Conservation (phyloP, 2,329 filamentous ascomycete genomes). For the Didymella arachidicola region DNA sequence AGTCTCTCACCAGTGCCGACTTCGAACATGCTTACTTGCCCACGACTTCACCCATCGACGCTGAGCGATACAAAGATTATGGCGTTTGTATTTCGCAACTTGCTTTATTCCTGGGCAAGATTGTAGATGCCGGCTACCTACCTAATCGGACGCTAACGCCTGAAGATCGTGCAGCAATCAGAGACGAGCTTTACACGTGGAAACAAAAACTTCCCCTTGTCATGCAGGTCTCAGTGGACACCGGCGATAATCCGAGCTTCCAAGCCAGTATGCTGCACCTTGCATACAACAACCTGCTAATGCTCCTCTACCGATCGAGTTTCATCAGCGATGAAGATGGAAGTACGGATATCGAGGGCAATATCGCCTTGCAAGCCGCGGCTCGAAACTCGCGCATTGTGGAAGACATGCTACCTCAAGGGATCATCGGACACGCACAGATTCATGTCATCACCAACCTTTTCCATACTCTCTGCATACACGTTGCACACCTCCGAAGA, state of each 20-base stretch:
- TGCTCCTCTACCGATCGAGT: constrained; percentile 55
- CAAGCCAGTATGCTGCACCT: constrained; percentile 53
- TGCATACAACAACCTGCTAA: constrained; percentile 58
- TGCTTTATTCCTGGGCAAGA: constrained; percentile 48
- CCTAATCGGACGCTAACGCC: constrained; percentile 32
- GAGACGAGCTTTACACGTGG: constrained; percentile 52
- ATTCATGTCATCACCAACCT: constrained; percentile 59
- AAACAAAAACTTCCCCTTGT: constrained; percentile 49
- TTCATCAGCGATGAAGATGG: constrained; percentile 50
- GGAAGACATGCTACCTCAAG: constrained; percentile 57
- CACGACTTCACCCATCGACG: constrained; percentile 37
- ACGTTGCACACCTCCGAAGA: constrained; percentile 55
- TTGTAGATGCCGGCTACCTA: constrained; percentile 51
- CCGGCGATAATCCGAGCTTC: constrained; percentile 47
- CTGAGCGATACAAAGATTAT: constrained; percentile 46
- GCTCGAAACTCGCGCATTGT: constrained; percentile 57
- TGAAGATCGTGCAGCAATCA: constrained; percentile 30
- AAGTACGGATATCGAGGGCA: constrained; percentile 49
- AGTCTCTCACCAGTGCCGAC: constrained; percentile 50
- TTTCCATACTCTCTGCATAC: constrained; percentile 59
- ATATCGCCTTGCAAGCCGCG: constrained; percentile 56
- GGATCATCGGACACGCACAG: constrained; percentile 55
- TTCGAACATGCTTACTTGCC: constrained; percentile 46
- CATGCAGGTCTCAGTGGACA: constrained; percentile 47
- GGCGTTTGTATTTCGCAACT: constrained; percentile 51